Base-by-base conservation (phyloP, 306 rosid species). In the Cucurbita pepo region DNA sequence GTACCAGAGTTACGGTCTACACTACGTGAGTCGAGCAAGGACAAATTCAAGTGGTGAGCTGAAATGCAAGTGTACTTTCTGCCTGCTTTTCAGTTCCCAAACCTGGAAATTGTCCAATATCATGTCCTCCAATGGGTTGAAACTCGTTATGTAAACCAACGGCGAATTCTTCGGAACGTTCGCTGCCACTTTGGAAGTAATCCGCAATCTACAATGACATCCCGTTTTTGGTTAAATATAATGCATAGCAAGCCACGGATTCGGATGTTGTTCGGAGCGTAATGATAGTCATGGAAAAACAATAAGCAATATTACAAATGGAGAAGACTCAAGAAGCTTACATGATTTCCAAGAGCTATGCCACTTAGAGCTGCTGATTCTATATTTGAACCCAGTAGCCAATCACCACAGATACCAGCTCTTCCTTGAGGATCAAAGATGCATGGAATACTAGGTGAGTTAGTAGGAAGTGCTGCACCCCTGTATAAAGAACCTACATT, bases 381-480 rank as follows among this genome's bases (percentile, higher is more conserved):
- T 79, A 90, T 34, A 79, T 86, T 88, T 58, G 98, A 93, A 82
- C 98, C 98, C 9, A 92, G 85, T 6, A 92, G 83, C 98, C 97
- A 93, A 78, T 93, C 98, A 70, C 98, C 96, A 30, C 97, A 93
- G 69, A 90, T 87, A 61, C 98, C 98, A 36, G 96, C 94, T 77
- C 98, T 81, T 79, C 97, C 97, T 0, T 51, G 78, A 59, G 94
- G 96, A 78, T 93, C 96, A 82, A 93, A 93, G 81, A 93, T 93
- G 77, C 90, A 93, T 47, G 98, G 97, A 75, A 88, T 55, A 67
- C 85, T 83, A 4, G 90, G 98, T 48, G 91, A 81, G 66, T 93
- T 93, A 13, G 90, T 87, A 47, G 98, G 97, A 77, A 93, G 97
- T 75, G 91, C 97, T 19, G 96, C 97, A 78, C 94, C 98, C 98